phyloP scores from a whole-genome alignment of 805 yeast species.

The Kregervanrija fluxuum region DNA sequence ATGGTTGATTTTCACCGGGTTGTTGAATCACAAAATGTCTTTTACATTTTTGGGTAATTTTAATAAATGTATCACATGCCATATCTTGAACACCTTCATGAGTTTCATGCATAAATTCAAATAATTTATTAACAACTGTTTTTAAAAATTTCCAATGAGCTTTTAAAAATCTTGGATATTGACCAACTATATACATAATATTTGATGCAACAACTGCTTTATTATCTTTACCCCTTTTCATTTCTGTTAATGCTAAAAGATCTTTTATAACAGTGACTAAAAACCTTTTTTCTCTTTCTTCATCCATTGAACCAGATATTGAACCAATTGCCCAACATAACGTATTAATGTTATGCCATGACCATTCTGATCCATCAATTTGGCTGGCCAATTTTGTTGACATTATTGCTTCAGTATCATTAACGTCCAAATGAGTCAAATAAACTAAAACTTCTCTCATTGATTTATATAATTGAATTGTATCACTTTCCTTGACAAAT shows the following conservation, averaged over 20 bases:
- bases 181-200: conserved; percentile 99
- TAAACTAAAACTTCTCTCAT: conserved; percentile 95
- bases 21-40: conserved; percentile 89
- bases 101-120: conserved; percentile 99
- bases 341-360: conserved; percentile 96
- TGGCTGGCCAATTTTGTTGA: conserved; percentile 84
- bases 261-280: conserved; percentile 91
- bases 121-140: conserved; percentile 90
- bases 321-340: conserved; percentile 99
- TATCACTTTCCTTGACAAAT: conserved; percentile 93
- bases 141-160: conserved; percentile 98
- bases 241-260: conserved; percentile 82
- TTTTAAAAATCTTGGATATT: conserved; percentile 92
- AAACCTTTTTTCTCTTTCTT: conserved; percentile 92
- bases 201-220: conserved; percentile 99
- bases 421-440: conserved; percentile 89
- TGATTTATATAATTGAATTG: conserved; percentile 89
- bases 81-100: conserved; percentile 99
- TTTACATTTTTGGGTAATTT: conserved; percentile 91
- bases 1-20: conserved; percentile 80
- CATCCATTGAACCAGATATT: conserved; percentile 97
- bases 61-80: conserved; percentile 99
- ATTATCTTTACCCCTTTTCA: conserved; percentile 95
- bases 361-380: conserved; percentile 96
- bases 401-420: conserved; percentile 92